phyloP scores from a whole-genome alignment of 192 early-diverging fungal species.

The Backusella australiensis region DNA sequence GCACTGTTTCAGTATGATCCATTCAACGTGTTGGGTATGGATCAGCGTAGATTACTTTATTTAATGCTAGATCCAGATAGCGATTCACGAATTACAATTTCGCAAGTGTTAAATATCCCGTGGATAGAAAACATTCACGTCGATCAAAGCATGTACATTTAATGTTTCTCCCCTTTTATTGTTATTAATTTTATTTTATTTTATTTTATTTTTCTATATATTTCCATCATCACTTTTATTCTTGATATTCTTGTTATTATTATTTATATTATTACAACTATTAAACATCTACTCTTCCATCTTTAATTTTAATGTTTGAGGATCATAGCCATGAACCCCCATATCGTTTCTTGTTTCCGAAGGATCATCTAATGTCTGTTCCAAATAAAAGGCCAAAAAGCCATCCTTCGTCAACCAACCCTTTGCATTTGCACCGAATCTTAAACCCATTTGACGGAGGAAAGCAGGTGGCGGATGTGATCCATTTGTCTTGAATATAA shows the following conservation, averaged over 20 bases:
- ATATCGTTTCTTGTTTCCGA: slow-evolving; percentile 54
- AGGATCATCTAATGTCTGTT: slow-evolving; percentile 56
- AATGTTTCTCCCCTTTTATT: not conserved
- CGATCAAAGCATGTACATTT: not conserved
- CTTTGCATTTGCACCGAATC: slow-evolving; percentile 44
- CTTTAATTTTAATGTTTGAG: slow-evolving; percentile 13
- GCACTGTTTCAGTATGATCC: not conserved
- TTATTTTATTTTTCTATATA: not conserved
- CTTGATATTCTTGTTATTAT: not conserved
- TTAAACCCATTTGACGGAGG: slow-evolving; percentile 51
- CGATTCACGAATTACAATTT: not conserved
- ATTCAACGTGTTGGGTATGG: not conserved
- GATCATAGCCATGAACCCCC: slow-evolving; percentile 51
- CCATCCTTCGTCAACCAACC: slow-evolving; percentile 50
- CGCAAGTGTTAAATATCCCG: not conserved
- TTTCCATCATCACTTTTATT: not conserved
- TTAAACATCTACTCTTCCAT: slow-evolving; percentile 17
- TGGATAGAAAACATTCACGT: not conserved
- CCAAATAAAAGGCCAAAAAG: slow-evolving; percentile 54
- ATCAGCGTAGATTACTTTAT: not conserved
- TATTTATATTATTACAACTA: slow-evolving; percentile 5
- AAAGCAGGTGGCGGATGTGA: slow-evolving; percentile 48
- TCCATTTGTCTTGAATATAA: slow-evolving; percentile 51
- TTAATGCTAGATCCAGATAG: not conserved
- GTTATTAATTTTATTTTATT: not conserved